Evolutionary conservation across 2,329 filamentous ascomycete genomes (phyloP), one percentile per base, ranked within the genome.

Genomic region (Rhynchosporium agropyri): DNA sequence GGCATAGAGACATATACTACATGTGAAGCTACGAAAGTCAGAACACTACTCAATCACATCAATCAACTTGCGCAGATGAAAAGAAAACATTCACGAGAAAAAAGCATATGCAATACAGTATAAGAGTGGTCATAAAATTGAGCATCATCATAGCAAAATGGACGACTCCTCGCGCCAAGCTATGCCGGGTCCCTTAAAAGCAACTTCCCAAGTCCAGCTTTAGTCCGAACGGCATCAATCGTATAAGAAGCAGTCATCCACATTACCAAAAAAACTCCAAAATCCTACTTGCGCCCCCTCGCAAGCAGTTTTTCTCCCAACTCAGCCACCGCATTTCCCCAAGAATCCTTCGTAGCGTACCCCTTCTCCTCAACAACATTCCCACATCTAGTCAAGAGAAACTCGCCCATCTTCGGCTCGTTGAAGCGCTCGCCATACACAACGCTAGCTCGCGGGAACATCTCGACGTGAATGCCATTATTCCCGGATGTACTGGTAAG

Each of bases 401-500:
- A 92, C 61, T 91, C 89, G n/a, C 78, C 79, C 79, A 95, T 88
- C 76, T 91, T 92, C 56, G 80, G 83, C 67, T 87, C 85, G 67
- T 91, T 90, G 74, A 93, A 92, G 64, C 84, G 81, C 76, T 94
- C 90, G 0, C 91, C 91, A 73, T 95, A 95, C 2, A 92, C 79
- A 0, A 93, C 85, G 58, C 79, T 80, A 0, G 86, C 89, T 28
- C 77, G 78, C 1, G 82, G 79, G 5, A 76, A 77, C 29, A 89
- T 77, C 13, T 76, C 74, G 42, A 91, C 79, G 0, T 84, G 80
- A 10, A 88, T 76, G 3, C 81, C 80, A n/a, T 79, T 78, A 0
- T 77, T 76, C 0, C 76, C 77, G 55, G 76, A 78, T 9, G 76
- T 75, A 2, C 81, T 77, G 0, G 76, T 77, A 29, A 94, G 74